A percentile compares a stretch with the other conserved stretches of the same genome.
Evolutionary conservation across 2,329 filamentous ascomycete species (phyloP).

Genomic region (Metarhizium humberi): DNA sequence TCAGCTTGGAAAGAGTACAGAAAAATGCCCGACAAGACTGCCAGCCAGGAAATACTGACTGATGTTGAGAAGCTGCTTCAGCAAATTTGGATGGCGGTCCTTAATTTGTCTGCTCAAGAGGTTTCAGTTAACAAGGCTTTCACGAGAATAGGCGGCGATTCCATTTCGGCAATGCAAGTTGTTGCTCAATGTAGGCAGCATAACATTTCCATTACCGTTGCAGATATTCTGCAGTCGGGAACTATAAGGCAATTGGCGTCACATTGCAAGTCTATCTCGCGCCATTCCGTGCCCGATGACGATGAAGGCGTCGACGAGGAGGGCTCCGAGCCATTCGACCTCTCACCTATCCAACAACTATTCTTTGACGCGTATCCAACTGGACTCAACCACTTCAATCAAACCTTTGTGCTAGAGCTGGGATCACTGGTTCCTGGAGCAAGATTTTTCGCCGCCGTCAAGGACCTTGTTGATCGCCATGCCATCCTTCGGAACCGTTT

Average conservation of each 20-base stretch:
- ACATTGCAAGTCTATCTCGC: not conserved
- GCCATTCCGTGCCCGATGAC: not conserved
- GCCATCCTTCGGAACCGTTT: constrained; percentile 28
- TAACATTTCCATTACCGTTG: constrained; percentile 20
- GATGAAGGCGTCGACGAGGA: constrained; percentile 5
- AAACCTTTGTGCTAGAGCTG: constrained; percentile 28
- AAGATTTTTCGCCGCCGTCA: constrained; percentile 13
- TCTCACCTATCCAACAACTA: constrained; percentile 35
- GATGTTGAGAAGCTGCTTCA: constrained; percentile 5
- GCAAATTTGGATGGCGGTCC: constrained; percentile 28
- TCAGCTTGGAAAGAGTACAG: not conserved
- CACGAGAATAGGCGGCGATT: constrained; percentile 32
- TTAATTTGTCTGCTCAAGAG: constrained; percentile 23
- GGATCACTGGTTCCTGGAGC: constrained; percentile 5
- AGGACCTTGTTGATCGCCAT: constrained; percentile 19
- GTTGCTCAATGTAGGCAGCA: constrained; percentile 26
- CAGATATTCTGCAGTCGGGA: constrained; percentile 21
- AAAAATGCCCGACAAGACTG: not conserved
- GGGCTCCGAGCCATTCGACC: constrained; percentile 20
- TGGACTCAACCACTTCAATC: constrained; percentile 31
- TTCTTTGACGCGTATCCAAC: constrained; percentile 26
- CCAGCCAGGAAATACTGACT: not conserved
- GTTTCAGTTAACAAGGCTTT: constrained; percentile 24
- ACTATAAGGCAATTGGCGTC: constrained; percentile 18
- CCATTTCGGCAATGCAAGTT: constrained; percentile 33